Evolutionary conservation across 805 yeast genomes (phyloP).

Genomic region (Ogataea ganodermae): DNA sequence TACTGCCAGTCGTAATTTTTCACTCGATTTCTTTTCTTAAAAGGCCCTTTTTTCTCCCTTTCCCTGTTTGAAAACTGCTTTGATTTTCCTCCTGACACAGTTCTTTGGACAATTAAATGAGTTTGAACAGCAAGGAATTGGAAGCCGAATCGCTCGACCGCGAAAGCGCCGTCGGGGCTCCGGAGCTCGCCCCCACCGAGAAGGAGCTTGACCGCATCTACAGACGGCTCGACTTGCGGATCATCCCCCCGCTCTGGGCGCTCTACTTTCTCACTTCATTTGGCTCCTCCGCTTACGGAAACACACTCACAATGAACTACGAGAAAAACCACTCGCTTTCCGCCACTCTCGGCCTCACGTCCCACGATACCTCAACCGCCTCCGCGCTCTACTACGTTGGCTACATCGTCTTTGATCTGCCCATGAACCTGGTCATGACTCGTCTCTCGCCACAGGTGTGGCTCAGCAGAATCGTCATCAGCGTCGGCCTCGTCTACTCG

Average conservation of each 20-base stretch:
- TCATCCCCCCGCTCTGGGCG: constrained; percentile 82
- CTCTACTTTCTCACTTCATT: constrained; percentile 77
- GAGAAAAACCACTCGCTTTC: constrained; percentile 60
- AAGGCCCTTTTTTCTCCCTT: background rate
- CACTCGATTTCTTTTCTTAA: background rate
- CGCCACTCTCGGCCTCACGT: constrained; percentile 49
- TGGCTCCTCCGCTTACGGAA: constrained; percentile 76
- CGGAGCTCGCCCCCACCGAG: constrained; percentile 18
- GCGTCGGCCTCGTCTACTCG: constrained; percentile 75
- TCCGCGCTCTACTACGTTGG: constrained; percentile 83
- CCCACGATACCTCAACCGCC: constrained; percentile 69
- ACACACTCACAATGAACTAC: constrained; percentile 76
- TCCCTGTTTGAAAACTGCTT: no score
- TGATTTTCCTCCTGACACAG: background rate
- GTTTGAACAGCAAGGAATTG: constrained; percentile 1
- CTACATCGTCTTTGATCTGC: constrained; percentile 80
- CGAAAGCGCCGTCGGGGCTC: background rate
- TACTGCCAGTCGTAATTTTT: background rate
- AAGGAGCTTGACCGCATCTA: constrained; percentile 54
- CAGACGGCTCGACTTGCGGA: constrained; percentile 64
- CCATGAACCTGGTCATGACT: constrained; percentile 88
- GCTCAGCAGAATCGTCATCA: constrained; percentile 74
- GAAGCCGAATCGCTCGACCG: constrained; percentile 4
- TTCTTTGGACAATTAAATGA: background rate
- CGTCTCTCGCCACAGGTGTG: constrained; percentile 80